Base-by-base conservation (phyloP, 179 eudicot species). In the Heliamphora pulchella region DNA sequence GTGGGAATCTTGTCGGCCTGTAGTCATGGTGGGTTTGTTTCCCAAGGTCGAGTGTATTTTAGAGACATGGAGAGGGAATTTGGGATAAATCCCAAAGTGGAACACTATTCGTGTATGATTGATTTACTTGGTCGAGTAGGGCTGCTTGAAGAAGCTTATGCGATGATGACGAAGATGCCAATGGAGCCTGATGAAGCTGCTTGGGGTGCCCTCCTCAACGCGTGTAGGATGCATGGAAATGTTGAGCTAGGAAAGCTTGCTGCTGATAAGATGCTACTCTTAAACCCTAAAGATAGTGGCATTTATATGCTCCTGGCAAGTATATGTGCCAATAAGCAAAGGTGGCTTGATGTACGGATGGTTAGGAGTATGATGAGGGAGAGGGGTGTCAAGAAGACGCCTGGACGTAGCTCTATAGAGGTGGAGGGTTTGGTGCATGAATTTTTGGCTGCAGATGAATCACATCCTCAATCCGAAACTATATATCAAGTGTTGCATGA, bases 121-220 rank as follows among this genome's bases (percentile, higher is more conserved):
- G 97, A 92, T 85, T 86, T 92, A 75, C 89, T 90, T 77, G 90
- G 94, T 44, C 90, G 97, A 58, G 82, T 85, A 44, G 94, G 97
- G 79, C 83, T 82, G 51, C 51, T 90, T 54, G 82, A 78, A 80
- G 93, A 88, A 85, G 97, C 93, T 14, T 88, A 84, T 74, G 86
- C 83, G 39, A 81, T 86, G 83, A 84, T 91, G 67, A 82, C 13
- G 74, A 70, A 61, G 67, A 92, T 92, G 97, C 90, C 92, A 48
- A 85, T 91, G 91, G 86, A 88, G 75, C 92, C 94, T 0, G 97
- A 92, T 84, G 88, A 82, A 83, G 97, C 89, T 74, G 89, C 81
- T 47, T 92, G 94, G 94, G 97, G 97, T 41, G 93, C 94, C 51
- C 85, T 92, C 55, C 90, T 92, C 20, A 88, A 87, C 51, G 92